Conservation (phyloP, 108 stramenopile genomes). For the Fistulifera pelliculosa region DNA sequence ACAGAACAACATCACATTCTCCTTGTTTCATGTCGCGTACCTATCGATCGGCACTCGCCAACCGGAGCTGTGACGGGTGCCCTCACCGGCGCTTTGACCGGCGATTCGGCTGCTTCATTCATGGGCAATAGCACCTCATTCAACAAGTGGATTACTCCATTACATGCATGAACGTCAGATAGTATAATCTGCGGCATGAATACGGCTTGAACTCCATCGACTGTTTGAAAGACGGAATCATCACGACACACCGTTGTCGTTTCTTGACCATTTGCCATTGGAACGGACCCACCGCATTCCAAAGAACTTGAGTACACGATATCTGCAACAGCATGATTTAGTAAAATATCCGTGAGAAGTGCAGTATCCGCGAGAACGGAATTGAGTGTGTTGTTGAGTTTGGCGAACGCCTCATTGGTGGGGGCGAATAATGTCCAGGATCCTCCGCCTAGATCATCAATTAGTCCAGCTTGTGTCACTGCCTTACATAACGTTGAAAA, state of each 20-base stretch:
- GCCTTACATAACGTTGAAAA: conserved; percentile 28
- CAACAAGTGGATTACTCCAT: conserved; percentile 3
- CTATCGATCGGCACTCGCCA: no score
- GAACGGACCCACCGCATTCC: background rate
- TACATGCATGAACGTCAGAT: background rate
- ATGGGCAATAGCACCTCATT: conserved; percentile 1
- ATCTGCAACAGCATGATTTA: background rate
- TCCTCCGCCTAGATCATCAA: conserved; percentile 17
- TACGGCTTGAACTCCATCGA: background rate
- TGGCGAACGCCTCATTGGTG: conserved; percentile 28
- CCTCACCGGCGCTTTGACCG: no score
- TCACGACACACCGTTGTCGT: background rate
- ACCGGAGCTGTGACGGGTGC: no score
- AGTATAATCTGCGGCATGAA: background rate
- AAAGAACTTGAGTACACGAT: background rate
- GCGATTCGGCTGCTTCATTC: background rate
- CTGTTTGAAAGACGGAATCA: background rate
- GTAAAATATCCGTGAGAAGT: background rate
- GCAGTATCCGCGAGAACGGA: background rate
- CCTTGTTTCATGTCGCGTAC: no score
- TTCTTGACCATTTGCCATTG: conserved; percentile 2
- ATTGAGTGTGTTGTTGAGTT: background rate
- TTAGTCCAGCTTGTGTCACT: conserved; percentile 23
- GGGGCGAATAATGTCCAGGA: conserved; percentile 25
- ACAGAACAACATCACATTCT: no score